phyloP scores from a whole-genome alignment of 768 basidiomycete species.

The Grammothele lineata region DNA sequence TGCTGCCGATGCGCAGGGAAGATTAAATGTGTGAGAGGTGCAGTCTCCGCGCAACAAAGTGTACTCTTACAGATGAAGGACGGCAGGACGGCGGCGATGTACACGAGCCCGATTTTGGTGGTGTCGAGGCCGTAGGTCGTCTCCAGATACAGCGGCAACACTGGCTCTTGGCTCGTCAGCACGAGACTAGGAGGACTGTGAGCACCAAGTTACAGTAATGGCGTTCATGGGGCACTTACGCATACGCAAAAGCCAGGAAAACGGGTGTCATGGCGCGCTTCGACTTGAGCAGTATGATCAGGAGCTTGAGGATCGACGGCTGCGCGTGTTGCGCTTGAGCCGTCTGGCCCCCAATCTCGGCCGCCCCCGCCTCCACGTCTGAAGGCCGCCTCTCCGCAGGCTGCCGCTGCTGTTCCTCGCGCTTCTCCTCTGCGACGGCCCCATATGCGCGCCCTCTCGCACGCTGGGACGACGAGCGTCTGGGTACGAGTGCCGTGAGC shows the following conservation, averaged over 20 bases:
- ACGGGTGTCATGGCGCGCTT: constrained; percentile 25
- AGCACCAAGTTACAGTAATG: background rate
- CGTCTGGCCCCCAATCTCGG: background rate
- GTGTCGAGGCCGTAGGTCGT: constrained; percentile 29
- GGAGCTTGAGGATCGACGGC: constrained; percentile 18
- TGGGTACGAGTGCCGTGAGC: constrained; percentile 10
- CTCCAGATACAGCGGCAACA: constrained; percentile 33
- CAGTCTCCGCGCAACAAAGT: constrained; percentile 1
- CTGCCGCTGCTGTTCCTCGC: background rate
- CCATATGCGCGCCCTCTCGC: constrained; percentile 2
- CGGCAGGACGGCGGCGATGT: constrained; percentile 60
- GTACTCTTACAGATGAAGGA: constrained; percentile 52
- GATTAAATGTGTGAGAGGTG: background rate
- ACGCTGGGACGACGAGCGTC: background rate
- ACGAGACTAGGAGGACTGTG: constrained; percentile 14
- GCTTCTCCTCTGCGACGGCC: background rate
- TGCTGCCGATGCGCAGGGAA: constrained; percentile 32
- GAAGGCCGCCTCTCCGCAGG: background rate
- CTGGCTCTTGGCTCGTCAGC: constrained; percentile 28
- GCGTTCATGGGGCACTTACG: constrained; percentile 22
- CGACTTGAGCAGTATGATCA: constrained; percentile 23
- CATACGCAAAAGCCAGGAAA: constrained; percentile 29
- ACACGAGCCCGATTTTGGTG: constrained; percentile 56
- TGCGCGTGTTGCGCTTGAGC: background rate
- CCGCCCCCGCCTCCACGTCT: background rate